Percentiles rank a stretch among this genome's conserved stretches.
Conservation (phyloP, 1,139 yeast species). For the Suhomyces bolitotheri region DNA sequence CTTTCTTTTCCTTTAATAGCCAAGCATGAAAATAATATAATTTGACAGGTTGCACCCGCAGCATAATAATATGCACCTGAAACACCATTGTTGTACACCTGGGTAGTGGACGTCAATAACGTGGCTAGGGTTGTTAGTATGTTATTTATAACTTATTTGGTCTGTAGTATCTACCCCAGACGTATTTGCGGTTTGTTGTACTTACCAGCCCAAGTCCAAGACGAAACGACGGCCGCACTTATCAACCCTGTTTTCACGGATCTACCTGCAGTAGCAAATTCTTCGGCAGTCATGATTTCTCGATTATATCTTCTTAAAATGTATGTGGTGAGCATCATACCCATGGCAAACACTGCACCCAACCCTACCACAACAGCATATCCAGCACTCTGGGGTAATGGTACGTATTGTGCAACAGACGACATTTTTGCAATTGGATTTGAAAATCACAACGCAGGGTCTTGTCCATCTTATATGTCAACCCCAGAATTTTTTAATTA, state of each 20-base stretch:
- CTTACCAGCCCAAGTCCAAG: slow-evolving; percentile 87
- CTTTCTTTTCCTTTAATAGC: slow-evolving; percentile 73
- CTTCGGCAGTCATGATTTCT: slow-evolving; percentile 86
- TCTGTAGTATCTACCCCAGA: background rate
- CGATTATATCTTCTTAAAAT: slow-evolving; percentile 72
- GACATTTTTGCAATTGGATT: slow-evolving; percentile 3
- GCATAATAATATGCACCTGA: slow-evolving; percentile 77
- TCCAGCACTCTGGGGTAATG: slow-evolving; percentile 79
- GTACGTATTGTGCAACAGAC: slow-evolving; percentile 17
- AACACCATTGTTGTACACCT: slow-evolving; percentile 75
- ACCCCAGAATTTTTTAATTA: too few species aligned
- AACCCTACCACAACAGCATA: slow-evolving; percentile 88
- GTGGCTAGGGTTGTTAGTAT: slow-evolving; percentile 45
- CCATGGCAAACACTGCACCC: slow-evolving; percentile 76
- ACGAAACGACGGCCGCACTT: slow-evolving; percentile 83
- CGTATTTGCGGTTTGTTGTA: too few species aligned
- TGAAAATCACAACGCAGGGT: too few species aligned
- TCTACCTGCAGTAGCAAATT: slow-evolving; percentile 86
- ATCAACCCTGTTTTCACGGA: slow-evolving; percentile 78
- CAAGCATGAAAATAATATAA: slow-evolving; percentile 67
- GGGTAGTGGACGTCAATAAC: slow-evolving; percentile 71
- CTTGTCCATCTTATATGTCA: too few species aligned
- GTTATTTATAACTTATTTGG: background rate
- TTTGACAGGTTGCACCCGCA: slow-evolving; percentile 74
- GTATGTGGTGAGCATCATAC: slow-evolving; percentile 75